These are phyloP conservation scores for Acer negundo DNA, from an alignment of 345 rosid species.

Conservation along the genomic window DNA sequence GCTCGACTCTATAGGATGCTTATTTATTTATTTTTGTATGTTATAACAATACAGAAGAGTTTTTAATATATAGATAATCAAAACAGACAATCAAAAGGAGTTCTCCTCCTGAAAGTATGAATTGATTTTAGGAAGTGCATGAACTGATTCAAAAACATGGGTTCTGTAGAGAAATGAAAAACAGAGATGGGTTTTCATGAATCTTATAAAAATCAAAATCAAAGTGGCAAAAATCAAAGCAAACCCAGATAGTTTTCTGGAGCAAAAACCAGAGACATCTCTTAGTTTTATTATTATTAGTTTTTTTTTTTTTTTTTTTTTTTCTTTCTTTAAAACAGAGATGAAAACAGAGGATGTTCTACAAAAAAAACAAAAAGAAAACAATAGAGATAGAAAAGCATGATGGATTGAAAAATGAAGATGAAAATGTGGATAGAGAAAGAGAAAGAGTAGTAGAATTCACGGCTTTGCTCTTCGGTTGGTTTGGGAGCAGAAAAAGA, in stretches of 20 bases:
- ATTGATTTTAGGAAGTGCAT: slow-evolving; percentile 95
- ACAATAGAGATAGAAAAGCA: slow-evolving; percentile 16
- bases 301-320: too few relatives aligned
- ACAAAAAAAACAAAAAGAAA: slow-evolving; percentile 21
- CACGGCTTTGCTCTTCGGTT: slow-evolving; percentile 35
- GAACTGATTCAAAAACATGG: slow-evolving; percentile 96
- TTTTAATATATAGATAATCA: slow-evolving; percentile 7
- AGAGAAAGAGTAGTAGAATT: slow-evolving; percentile 23
- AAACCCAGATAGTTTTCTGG: slow-evolving; percentile 7
- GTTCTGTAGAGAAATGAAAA: slow-evolving; percentile 39
- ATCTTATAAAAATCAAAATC: slow-evolving; percentile 18
- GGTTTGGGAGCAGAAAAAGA: slow-evolving; percentile 50
- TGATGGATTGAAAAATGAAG: slow-evolving; percentile 22
- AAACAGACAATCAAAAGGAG: slow-evolving; percentile 47
- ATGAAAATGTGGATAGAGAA: slow-evolving; percentile 28
- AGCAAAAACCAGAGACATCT: neutral
- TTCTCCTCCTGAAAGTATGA: slow-evolving; percentile 88
- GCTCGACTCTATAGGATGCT: neutral
- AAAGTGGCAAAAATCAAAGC: slow-evolving; percentile 23
- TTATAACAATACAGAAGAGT: too few relatives aligned
- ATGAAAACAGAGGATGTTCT: slow-evolving; percentile 14
- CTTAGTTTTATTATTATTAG: too few relatives aligned
- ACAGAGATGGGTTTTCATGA: slow-evolving; percentile 54
- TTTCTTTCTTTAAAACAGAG: slow-evolving; percentile 13
- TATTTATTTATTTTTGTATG: too few relatives aligned